Evolutionary conservation across 305 asterid genomes (phyloP).

Genomic region (Petunia hybrid): DNA sequence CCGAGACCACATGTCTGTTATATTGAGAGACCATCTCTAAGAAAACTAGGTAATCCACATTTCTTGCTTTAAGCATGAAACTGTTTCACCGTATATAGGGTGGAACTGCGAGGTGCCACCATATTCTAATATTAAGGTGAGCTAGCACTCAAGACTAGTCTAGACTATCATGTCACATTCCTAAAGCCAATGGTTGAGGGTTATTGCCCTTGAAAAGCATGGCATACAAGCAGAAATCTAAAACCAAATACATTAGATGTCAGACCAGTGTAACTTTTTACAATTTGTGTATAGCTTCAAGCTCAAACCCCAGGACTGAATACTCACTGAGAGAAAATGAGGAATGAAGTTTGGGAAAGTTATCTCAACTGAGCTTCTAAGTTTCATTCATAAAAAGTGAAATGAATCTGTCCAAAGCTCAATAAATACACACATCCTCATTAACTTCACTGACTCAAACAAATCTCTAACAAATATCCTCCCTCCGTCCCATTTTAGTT

Average conservation of each 20-base stretch:
- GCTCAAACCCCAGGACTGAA: not conserved
- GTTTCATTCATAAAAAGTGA: not conserved
- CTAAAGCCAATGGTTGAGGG: not conserved
- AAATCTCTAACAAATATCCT: not conserved
- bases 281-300: not conserved
- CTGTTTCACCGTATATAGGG: not conserved
- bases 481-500: too few species aligned
- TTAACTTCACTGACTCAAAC: not conserved
- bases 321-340: not conserved
- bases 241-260: not conserved
- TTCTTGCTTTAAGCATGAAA: constrained; percentile 24
- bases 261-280: not conserved
- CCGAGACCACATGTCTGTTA: not conserved
- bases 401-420: not conserved
- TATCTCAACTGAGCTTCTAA: not conserved
- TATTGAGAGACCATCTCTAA: constrained; percentile 9
- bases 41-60: not conserved
- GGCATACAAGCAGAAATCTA: not conserved
- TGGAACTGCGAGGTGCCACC: not conserved
- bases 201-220: not conserved
- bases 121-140: constrained; percentile 10
- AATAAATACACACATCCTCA: not conserved
- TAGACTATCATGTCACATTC: not conserved
- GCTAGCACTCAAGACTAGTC: not conserved
- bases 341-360: not conserved